Evolutionary conservation across 2,329 filamentous ascomycete species (phyloP).

Genomic region (Thelonectria discophora): DNA sequence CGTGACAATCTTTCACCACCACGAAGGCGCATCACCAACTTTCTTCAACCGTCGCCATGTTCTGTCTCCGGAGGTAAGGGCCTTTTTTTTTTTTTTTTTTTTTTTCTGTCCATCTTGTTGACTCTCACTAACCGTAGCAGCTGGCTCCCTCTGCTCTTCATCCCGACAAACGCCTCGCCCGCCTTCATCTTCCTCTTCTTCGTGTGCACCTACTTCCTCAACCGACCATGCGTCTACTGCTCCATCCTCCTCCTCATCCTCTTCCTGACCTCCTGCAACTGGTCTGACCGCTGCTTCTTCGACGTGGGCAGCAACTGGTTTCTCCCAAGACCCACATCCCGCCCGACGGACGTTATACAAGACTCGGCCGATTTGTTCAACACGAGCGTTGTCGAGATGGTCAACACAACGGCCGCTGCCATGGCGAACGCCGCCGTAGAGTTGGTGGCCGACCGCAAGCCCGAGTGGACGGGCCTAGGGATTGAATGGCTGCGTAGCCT

Average conservation of each 20-base stretch:
- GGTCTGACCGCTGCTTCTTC: conserved; percentile 91
- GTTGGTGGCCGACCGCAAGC: conserved; percentile 61
- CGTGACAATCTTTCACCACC: conserved; percentile 20
- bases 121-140: conserved; percentile 52
- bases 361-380: conserved; percentile 53
- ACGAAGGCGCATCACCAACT: conserved; percentile 24
- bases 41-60: conserved; percentile 55
- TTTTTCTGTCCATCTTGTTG: neutral
- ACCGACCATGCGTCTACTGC: conserved; percentile 97
- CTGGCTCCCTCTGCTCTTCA: conserved; percentile 88
- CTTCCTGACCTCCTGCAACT: conserved; percentile 90
- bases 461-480: conserved; percentile 79
- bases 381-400: conserved; percentile 60
- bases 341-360: conserved; percentile 34
- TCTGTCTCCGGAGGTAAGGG: conserved; percentile 68
- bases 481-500: conserved; percentile 87
- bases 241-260: conserved; percentile 94
- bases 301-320: conserved; percentile 95
- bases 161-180: conserved; percentile 85
- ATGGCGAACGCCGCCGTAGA: conserved; percentile 74
- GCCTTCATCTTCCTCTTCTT: conserved; percentile 90
- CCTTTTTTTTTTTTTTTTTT: conserved; percentile 20
- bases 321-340: conserved; percentile 69
- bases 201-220: conserved; percentile 93
- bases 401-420: conserved; percentile 76